Conservation (phyloP, 2,329 filamentous ascomycete species). For the Colletotrichum truncatum region DNA sequence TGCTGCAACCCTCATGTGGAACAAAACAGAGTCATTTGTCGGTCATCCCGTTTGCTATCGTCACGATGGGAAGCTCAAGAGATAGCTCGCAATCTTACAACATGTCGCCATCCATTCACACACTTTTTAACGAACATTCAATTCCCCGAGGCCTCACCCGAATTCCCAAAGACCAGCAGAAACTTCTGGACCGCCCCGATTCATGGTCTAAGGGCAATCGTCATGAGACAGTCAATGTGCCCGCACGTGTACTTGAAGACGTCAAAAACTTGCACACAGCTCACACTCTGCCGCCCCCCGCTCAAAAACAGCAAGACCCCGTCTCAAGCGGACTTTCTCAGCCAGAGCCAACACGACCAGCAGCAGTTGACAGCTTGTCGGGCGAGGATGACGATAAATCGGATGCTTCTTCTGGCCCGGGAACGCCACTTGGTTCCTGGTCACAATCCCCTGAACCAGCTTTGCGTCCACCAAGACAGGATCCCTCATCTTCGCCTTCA, state of each 20-base stretch:
- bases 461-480: neutral
- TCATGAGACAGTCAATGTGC: constrained; percentile 43
- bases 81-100: constrained; percentile 20
- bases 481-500: constrained; percentile 3
- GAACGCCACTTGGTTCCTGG: constrained; percentile 34
- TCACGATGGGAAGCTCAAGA: neutral
- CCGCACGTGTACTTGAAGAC: constrained; percentile 44
- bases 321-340: neutral
- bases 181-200: constrained; percentile 43
- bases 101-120: neutral
- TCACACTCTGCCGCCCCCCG: constrained; percentile 22
- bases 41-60: neutral
- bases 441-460: constrained; percentile 29
- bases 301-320: constrained; percentile 12
- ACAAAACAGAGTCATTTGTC: neutral
- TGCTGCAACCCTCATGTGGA: neutral
- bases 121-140: neutral
- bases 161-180: constrained; percentile 50
- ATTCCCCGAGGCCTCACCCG: constrained; percentile 39
- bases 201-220: constrained; percentile 46
- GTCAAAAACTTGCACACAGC: constrained; percentile 35
- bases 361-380: neutral
- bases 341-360: neutral
- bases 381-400: neutral
- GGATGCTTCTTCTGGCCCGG: neutral